phyloP scores from a whole-genome alignment of 1,284 basidiomycete species.

The Exobasidium rhododendri region DNA sequence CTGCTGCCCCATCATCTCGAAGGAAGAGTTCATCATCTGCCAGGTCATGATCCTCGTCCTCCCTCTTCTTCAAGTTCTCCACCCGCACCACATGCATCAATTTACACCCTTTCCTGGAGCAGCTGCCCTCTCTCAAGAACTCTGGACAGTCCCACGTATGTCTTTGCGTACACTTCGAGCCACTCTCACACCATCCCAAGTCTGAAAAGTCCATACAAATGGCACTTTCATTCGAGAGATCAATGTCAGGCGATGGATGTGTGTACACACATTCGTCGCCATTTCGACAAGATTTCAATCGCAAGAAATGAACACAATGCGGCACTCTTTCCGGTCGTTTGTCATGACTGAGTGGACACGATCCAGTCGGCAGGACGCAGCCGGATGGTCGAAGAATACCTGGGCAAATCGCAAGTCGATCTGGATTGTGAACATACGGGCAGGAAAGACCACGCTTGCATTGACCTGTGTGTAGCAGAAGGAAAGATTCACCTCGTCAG shows the following conservation, averaged over 20 bases:
- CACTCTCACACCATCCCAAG: constrained; percentile 48
- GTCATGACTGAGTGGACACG: constrained; percentile 46
- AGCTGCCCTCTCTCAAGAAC: constrained; percentile 42
- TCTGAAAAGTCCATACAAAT: constrained; percentile 41
- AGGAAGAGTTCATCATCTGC: constrained; percentile 32
- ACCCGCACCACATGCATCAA: constrained; percentile 42
- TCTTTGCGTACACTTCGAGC: constrained; percentile 29
- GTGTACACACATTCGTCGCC: constrained; percentile 43
- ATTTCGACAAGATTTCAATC: constrained; percentile 37
- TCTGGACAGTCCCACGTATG: constrained; percentile 52
- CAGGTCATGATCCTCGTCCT: constrained; percentile 13
- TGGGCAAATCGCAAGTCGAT: constrained; percentile 47
- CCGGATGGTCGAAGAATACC: constrained; percentile 39
- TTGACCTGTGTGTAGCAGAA: constrained; percentile 24
- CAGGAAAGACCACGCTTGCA: constrained; percentile 49
- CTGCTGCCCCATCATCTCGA: constrained; percentile 34
- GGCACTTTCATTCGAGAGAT: background rate
- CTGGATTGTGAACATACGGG: constrained; percentile 45
- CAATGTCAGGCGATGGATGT: constrained; percentile 23
- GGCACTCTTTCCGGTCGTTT: constrained; percentile 36
- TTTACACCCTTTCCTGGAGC: constrained; percentile 33
- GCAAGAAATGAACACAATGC: constrained; percentile 48
- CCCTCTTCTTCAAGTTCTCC: constrained; percentile 3
- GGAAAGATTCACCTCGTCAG: no score
- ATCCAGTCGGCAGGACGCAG: constrained; percentile 36